Evolutionary conservation across 192 early-diverging fungal genomes (phyloP).

Genomic region (Lunasporangiospora selenospora): DNA sequence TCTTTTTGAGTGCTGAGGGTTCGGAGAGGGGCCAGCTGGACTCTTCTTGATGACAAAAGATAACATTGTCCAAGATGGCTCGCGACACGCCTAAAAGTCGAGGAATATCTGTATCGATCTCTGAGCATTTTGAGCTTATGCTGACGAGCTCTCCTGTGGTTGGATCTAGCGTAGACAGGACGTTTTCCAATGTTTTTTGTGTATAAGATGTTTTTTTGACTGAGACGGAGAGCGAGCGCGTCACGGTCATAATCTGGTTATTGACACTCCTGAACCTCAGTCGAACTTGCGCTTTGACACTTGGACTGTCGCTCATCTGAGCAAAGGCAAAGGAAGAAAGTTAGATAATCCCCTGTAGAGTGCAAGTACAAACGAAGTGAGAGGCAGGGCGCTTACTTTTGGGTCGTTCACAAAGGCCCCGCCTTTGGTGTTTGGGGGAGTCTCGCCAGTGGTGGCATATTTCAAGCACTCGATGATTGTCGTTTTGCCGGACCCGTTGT

Average conservation of each 20-base stretch:
- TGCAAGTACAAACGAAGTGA: neutral
- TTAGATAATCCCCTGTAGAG: neutral
- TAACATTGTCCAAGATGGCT: conserved; percentile 96
- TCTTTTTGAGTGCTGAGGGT: conserved; percentile 86
- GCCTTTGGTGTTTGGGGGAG: conserved; percentile 86
- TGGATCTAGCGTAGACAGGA: conserved; percentile 64
- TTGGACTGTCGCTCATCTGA: conserved; percentile 72
- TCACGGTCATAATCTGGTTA: conserved; percentile 73
- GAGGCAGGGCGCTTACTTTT: conserved; percentile 56
- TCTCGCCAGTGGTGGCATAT: conserved; percentile 91
- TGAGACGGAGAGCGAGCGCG: conserved; percentile 80
- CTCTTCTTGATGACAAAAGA: conserved; percentile 99
- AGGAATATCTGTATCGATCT: conserved; percentile 86
- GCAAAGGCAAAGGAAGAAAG: neutral
- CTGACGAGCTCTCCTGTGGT: conserved; percentile 65
- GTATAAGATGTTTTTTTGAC: conserved; percentile 64
- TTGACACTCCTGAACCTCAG: conserved; percentile 84
- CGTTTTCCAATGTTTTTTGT: conserved; percentile 84
- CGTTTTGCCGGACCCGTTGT: conserved; percentile 98
- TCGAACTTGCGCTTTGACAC: conserved; percentile 92
- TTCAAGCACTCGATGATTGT: conserved; percentile 98
- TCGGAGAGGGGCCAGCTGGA: conserved; percentile 97
- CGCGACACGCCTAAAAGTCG: conserved; percentile 87
- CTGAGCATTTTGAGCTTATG: conserved; percentile 82
- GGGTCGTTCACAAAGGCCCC: conserved; percentile 97